Base-by-base conservation (phyloP, 2,329 filamentous ascomycete genomes). In the Phaeosphaeria sp. region DNA sequence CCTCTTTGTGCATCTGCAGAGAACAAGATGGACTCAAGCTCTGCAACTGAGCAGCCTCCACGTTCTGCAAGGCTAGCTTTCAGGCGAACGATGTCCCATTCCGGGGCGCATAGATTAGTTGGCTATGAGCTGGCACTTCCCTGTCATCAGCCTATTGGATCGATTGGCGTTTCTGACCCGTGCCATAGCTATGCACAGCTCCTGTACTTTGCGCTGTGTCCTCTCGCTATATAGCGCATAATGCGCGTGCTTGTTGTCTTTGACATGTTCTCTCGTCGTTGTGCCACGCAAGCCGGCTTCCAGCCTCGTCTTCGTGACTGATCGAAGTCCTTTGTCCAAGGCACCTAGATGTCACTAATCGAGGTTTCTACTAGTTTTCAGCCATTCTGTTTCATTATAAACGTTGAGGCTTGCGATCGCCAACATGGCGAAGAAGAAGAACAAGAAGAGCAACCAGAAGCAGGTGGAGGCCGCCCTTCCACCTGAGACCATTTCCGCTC, bases 271-370 rank as follows among this genome's bases (percentile, higher is more conserved):
- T 60, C 65, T 60, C 61, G 62, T 69, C 65, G 60, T 63, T 66
- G 72, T 75, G 73, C 76, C 72, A 76, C 75, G 74, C 72, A 73
- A 73, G 70, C 73, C 74, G 59, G 67, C 65, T 54, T 56, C 54
- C 65, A 67, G 68, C 71, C 63, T 66, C 60, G 66, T 64, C 56
- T 64, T 65, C 56, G 63, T 64, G 49, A 59, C 50, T 59, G 43
- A 55, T 52, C 55, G 55, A 55, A 63, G 50, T 57, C 49, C 50
- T 50, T 62, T 58, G 63, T 71, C 66, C 63, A 59, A 66, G 56
- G 66, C 65, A 73, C 63, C 67, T 66, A 50, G 46, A 22, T 20
- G 64, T 65, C 60, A 21, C 53, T 65, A 51, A 63, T 41, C 30
- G 30, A 22, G 43, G 64, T 65, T 60, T 21, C 53, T 65, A 51